A percentile compares a stretch with the other conserved stretches of the same genome.
Evolutionary conservation across 495 filamentous ascomycete species (phyloP).

Genomic region (Bathelium albidoporum): DNA sequence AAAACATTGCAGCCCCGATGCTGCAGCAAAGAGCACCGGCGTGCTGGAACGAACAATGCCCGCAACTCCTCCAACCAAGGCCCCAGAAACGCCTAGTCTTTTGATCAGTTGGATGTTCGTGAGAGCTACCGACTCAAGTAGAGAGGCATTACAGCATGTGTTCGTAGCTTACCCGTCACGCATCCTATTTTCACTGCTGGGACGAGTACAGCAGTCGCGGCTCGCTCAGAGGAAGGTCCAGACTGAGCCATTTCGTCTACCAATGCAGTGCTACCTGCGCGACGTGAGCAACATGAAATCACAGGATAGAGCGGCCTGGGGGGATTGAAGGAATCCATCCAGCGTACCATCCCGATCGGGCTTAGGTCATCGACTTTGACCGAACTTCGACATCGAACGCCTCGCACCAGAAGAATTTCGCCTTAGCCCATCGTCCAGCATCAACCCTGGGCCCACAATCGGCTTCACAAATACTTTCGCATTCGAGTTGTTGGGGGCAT

Average conservation of each 20-base stretch:
- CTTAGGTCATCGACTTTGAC: slow-evolving; percentile 1
- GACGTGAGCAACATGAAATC: too few relatives aligned
- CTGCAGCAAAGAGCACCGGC: slow-evolving; percentile 56
- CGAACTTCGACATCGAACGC: slow-evolving; percentile 4
- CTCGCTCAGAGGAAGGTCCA: background rate
- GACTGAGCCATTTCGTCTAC: background rate
- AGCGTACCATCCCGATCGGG: background rate
- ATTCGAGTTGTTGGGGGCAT: background rate
- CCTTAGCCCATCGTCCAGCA: slow-evolving; percentile 3
- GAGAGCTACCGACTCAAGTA: background rate
- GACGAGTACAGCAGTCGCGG: background rate
- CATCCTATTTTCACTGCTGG: slow-evolving; percentile 1
- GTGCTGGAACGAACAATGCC: slow-evolving; percentile 60
- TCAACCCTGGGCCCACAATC: background rate
- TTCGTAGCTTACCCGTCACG: background rate
- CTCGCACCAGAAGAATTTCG: slow-evolving; percentile 6
- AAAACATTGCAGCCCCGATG: slow-evolving; percentile 71
- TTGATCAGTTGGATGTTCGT: background rate
- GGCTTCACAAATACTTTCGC: background rate
- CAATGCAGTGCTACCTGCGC: too few relatives aligned
- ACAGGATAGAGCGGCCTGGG: background rate
- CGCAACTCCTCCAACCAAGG: slow-evolving; percentile 56
- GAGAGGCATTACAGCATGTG: background rate
- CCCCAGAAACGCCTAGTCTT: slow-evolving; percentile 52
- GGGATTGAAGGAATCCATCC: background rate